Base-by-base conservation (phyloP, 306 rosid species). In the Biancaea sappan region DNA sequence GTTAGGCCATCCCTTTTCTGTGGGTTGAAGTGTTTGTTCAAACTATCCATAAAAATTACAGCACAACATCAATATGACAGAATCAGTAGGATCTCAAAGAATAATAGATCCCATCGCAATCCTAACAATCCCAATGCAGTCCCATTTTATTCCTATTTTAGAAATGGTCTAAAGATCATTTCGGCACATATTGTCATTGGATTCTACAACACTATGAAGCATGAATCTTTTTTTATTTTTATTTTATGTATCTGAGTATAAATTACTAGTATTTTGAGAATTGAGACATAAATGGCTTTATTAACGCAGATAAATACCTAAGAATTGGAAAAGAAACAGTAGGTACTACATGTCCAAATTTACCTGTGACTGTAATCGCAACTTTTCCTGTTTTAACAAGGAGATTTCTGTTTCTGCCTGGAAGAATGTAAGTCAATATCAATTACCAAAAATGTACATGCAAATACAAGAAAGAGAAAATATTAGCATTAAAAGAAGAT, bases 391-490 rank as follows among this genome's bases (percentile, higher is more conserved):
- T 80, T 88, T 94, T 74, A 92, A 71, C 73, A 92, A 83, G 4
- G 99, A 87, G 64, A 90, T 84, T 81, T 94, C 97, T 63, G 96
- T 92, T 84, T 90, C 99, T 25, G 97, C 92, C 99, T 94, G 96
- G 79, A 29, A 60, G 52, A 73, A 38, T 50, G 54, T 21, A 82
- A 62, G 59, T 31, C 7, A 43, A 38, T 53, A 69, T 82, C 19
- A 77, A 57, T 46, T 50, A 60, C 48, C 57, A 62, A 56, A 62
- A 21, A 59, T 15, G 29, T 73, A 40, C 18, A 57, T 11, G 41
- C 2, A 73, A 40, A 50, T 24, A 34, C 9, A 41, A 60, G 71
- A 71, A 51, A 66, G 29, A 61, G 73, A 75, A 50, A 72, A 46
- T 3, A 56, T 18, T 47, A 32, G 57, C 8, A 81, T 22, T 64